Conservation (phyloP, 2,329 filamentous ascomycete species). For the Ceratocystis cubensis region DNA sequence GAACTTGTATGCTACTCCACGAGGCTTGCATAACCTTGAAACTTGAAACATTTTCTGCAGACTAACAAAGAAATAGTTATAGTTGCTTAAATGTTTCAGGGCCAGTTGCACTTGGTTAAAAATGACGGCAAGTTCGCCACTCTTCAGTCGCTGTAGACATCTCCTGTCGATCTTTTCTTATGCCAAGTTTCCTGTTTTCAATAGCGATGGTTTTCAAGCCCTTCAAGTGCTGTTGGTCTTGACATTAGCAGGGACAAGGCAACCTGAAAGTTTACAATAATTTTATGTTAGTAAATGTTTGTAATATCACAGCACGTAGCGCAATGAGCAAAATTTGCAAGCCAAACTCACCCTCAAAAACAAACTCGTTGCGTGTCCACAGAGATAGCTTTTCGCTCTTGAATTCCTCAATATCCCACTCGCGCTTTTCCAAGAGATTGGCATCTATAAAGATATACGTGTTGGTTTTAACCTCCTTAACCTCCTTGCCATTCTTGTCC, state of each 20-base stretch:
- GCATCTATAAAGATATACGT: constrained; percentile 52
- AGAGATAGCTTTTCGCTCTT: constrained; percentile 53
- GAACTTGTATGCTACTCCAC: background rate
- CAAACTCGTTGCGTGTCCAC: constrained; percentile 37
- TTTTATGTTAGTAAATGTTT: background rate
- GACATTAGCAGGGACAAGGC: constrained; percentile 10
- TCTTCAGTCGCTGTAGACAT: background rate
- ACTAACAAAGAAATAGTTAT: background rate
- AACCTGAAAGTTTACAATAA: background rate
- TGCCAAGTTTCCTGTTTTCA: background rate
- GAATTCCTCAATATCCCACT: constrained; percentile 87
- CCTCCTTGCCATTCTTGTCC: constrained; percentile 30
- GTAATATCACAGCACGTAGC: background rate
- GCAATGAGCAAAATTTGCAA: constrained; percentile 8
- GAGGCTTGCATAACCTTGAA: background rate
- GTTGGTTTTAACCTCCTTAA: constrained; percentile 40
- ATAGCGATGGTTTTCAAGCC: background rate
- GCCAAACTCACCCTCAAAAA: constrained; percentile 14
- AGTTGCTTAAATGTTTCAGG: background rate
- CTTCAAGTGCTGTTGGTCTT: background rate
- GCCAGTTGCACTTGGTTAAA: background rate
- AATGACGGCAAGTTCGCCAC: background rate
- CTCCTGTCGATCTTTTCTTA: background rate
- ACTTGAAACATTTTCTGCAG: background rate
- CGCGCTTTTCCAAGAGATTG: constrained; percentile 49